A percentile compares a stretch with the other conserved stretches of the same genome.
Evolutionary conservation across 306 rosid species (phyloP).

Genomic region (Notholithocarpus densiflorus): DNA sequence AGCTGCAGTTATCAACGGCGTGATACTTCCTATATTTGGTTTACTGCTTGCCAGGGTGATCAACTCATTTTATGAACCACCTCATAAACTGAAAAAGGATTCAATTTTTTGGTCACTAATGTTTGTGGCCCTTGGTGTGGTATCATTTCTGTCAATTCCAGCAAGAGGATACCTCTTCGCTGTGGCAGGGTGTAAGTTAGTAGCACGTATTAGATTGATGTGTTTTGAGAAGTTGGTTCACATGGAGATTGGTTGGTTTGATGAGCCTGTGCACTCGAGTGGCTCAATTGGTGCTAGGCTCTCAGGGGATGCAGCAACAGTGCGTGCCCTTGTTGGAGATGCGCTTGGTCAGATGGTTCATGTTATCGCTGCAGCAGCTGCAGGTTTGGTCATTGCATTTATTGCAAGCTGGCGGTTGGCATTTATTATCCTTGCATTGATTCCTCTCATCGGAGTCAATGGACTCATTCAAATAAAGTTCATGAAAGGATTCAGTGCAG

Average conservation of each 20-base stretch:
- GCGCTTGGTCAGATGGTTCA: conserved; percentile 55
- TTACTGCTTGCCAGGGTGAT: neutral
- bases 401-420: conserved; percentile 52
- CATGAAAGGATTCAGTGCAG: conserved; percentile 48
- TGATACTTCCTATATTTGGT: neutral
- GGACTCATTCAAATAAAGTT: conserved; percentile 40
- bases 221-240: conserved; percentile 49
- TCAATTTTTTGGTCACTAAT: conserved; percentile 20
- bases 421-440: conserved; percentile 40
- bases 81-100: neutral
- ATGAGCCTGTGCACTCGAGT: conserved; percentile 38
- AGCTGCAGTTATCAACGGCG: neutral
- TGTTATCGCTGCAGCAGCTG: conserved; percentile 36
- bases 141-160: conserved; percentile 39
- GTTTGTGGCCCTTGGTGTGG: conserved; percentile 38
- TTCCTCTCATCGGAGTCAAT: conserved; percentile 37
- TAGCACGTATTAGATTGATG: conserved; percentile 38
- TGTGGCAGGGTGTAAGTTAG: conserved; percentile 48
- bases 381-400: conserved; percentile 43
- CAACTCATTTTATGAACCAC: neutral
- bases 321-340: conserved; percentile 56
- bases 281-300: conserved; percentile 59
- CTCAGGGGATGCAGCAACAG: conserved; percentile 53
- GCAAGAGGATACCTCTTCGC: conserved; percentile 45
- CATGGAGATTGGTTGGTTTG: conserved; percentile 48